Conservation (phyloP, 768 basidiomycete genomes). For the Suillus lakei region DNA sequence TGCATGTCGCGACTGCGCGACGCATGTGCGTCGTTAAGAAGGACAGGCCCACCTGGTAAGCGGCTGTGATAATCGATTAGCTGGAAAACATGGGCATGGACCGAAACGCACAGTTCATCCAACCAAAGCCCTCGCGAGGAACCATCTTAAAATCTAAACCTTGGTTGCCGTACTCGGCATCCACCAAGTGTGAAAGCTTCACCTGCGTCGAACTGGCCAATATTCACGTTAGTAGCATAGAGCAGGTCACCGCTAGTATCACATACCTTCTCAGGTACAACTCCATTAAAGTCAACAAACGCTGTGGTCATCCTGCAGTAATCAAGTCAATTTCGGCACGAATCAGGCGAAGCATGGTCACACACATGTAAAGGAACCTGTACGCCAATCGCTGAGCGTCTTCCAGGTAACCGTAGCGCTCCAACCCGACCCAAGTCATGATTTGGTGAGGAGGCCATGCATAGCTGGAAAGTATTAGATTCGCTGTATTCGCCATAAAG, state of each 20-base stretch:
- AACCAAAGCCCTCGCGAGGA: constrained; percentile 96
- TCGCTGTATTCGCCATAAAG: constrained; percentile 9
- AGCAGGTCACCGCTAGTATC: not conserved
- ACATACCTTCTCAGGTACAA: constrained; percentile 94
- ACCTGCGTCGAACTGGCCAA: constrained; percentile 90
- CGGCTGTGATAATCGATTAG: constrained; percentile 53
- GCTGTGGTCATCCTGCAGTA: constrained; percentile 84
- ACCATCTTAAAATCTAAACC: constrained; percentile 98
- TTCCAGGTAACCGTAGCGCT: constrained; percentile 93
- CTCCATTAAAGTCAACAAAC: constrained; percentile 96
- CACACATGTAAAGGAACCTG: constrained; percentile 95
- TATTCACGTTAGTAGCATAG: constrained; percentile 5
- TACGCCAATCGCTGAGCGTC: constrained; percentile 94
- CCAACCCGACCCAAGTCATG: constrained; percentile 97
- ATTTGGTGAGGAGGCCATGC: constrained; percentile 98
- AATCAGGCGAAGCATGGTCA: constrained; percentile 2
- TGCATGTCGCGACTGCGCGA: constrained; percentile 93
- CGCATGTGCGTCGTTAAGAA: constrained; percentile 95
- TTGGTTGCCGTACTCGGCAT: constrained; percentile 96
- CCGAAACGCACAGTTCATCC: constrained; percentile 85
- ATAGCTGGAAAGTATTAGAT: constrained; percentile 48
- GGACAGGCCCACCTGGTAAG: constrained; percentile 95
- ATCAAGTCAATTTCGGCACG: constrained; percentile 12
- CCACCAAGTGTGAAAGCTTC: constrained; percentile 92
- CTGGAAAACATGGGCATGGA: not conserved